phyloP scores from a whole-genome alignment of 495 filamentous ascomycete genomes.

The Aspergillus olivimuriae region DNA sequence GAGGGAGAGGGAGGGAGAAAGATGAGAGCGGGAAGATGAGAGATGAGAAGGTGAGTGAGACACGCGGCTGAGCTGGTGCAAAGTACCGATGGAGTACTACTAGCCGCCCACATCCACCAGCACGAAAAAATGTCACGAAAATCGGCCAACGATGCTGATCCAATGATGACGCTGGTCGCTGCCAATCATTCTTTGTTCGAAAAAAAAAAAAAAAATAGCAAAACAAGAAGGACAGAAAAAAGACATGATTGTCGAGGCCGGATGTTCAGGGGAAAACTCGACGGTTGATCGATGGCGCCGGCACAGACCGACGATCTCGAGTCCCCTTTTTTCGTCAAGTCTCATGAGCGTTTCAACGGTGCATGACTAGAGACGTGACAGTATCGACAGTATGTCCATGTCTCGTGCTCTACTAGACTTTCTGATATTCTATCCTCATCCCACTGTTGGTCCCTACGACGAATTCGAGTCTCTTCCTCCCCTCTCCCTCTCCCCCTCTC shows the following conservation, averaged over 20 bases:
- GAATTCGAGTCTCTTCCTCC: no score
- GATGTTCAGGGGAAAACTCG: no score
- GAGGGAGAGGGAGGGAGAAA: background rate
- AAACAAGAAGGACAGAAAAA: background rate
- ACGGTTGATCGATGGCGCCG: slow-evolving; percentile 2
- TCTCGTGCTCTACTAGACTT: no score
- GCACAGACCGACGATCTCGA: slow-evolving; percentile 21
- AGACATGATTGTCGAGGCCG: background rate
- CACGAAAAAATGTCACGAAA: background rate
- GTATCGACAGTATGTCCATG: background rate
- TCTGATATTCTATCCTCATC: no score
- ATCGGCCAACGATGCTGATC: no score
- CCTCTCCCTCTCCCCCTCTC: no score
- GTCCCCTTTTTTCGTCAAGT: slow-evolving; percentile 12
- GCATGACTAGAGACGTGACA: background rate
- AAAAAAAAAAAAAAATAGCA: background rate
- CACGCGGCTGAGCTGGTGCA: slow-evolving; percentile 10
- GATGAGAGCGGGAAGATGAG: slow-evolving; percentile 1
- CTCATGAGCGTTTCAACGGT: background rate
- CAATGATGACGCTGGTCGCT: background rate
- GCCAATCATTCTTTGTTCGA: background rate
- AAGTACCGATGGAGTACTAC: no score
- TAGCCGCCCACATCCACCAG: background rate
- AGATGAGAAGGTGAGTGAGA: slow-evolving; percentile 9
- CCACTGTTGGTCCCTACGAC: no score